These are phyloP conservation scores for Ceratobasidium sp. DNA, from an alignment of 1,284 basidiomycete species.

Conservation along the genomic window DNA sequence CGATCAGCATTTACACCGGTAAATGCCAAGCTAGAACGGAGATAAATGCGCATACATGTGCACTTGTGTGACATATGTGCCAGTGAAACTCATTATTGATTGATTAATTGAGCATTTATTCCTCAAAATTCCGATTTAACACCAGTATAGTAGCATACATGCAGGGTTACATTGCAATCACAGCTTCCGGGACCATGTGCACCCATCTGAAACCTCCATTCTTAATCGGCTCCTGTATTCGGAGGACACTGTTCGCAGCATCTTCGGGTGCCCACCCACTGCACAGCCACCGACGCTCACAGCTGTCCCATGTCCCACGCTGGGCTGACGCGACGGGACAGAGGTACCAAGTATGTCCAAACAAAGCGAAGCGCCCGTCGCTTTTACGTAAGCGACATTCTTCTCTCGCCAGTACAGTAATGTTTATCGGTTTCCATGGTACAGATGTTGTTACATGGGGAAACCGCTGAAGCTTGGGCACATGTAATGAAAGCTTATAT, in stretches of 20 bases:
- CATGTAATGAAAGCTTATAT: too few species aligned
- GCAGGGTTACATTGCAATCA: neutral
- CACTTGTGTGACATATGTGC: neutral
- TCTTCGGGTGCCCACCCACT: neutral
- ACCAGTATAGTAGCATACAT: neutral
- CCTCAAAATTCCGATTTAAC: too few species aligned
- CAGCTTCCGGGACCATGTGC: neutral
- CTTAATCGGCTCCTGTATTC: neutral
- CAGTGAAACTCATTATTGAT: neutral
- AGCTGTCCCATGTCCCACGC: conserved; percentile 22
- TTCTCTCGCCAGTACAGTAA: conserved; percentile 30
- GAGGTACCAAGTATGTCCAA: conserved; percentile 17
- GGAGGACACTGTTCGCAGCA: neutral
- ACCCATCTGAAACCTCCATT: too few species aligned
- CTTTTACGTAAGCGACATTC: neutral
- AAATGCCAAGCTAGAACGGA: neutral
- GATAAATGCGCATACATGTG: neutral
- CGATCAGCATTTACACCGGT: neutral
- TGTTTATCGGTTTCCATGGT: too few species aligned
- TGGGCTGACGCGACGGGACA: conserved; percentile 9
- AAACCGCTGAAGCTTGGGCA: too few species aligned
- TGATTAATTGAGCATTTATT: neutral
- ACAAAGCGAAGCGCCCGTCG: conserved; percentile 18
- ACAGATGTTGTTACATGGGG: too few species aligned
- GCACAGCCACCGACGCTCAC: conserved; percentile 27